phyloP scores from a whole-genome alignment of 2,329 filamentous ascomycete species.

The Plenodomus tracheiphilus region DNA sequence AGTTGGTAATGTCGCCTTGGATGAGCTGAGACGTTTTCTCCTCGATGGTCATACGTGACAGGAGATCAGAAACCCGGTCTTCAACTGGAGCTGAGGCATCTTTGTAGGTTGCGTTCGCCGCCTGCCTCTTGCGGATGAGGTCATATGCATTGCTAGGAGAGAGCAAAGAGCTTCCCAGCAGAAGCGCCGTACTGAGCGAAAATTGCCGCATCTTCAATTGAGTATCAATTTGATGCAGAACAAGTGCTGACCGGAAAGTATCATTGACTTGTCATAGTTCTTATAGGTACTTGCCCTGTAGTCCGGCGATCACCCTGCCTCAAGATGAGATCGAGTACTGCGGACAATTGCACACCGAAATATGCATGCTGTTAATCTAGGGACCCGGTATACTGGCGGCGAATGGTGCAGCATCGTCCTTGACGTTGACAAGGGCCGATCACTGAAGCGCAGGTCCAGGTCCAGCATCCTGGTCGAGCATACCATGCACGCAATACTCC shows the following conservation, averaged over 20 bases:
- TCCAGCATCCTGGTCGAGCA: background rate
- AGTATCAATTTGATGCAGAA: background rate
- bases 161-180: constrained; percentile 19
- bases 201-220: constrained; percentile 12
- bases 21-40: constrained; percentile 72
- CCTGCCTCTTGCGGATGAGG: constrained; percentile 29
- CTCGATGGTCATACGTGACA: constrained; percentile 72
- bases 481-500: background rate
- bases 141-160: constrained; percentile 25
- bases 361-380: constrained; percentile 13
- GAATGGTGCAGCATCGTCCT: constrained; percentile 2
- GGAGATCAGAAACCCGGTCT: constrained; percentile 66
- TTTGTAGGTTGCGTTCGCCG: constrained; percentile 58
- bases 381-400: constrained; percentile 8
- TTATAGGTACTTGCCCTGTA: constrained; percentile 11
- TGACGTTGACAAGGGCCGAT: background rate
- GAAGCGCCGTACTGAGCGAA: constrained; percentile 14
- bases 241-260: constrained; percentile 1
- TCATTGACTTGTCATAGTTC: constrained; percentile 1
- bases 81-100: constrained; percentile 65
- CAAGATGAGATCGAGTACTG: background rate
- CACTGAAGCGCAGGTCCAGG: background rate
- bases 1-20: constrained; percentile 70
- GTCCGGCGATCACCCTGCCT: background rate
- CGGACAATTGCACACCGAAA: constrained; percentile 23